Evolutionary conservation across 345 rosid species (phyloP).

Genomic region (Citrus hindsii): DNA sequence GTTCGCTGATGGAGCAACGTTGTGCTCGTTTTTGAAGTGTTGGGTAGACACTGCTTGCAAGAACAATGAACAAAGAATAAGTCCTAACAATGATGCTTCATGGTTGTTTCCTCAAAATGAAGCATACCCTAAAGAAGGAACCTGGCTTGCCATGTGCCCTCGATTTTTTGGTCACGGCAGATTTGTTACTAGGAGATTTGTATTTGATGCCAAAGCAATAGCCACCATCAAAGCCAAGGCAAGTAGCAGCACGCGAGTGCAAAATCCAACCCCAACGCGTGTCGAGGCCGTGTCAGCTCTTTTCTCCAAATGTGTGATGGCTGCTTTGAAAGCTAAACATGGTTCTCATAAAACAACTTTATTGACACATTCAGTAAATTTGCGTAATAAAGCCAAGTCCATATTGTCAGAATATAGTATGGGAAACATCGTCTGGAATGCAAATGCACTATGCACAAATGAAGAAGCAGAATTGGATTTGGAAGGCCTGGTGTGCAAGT

Average conservation of each 20-base stretch:
- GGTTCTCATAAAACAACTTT: conserved; percentile 27
- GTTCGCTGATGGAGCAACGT: too few relatives aligned
- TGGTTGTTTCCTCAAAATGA: too few relatives aligned
- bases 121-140: background rate
- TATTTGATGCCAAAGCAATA: conserved; percentile 34
- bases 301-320: conserved; percentile 37
- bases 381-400: conserved; percentile 26
- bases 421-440: conserved; percentile 41
- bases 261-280: conserved; percentile 42
- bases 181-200: conserved; percentile 34
- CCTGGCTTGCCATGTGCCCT: background rate
- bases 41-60: too few relatives aligned
- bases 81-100: too few relatives aligned
- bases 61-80: too few relatives aligned
- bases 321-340: conserved; percentile 20
- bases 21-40: too few relatives aligned
- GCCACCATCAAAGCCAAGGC: conserved; percentile 31
- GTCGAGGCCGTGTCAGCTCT: conserved; percentile 52
- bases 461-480: conserved; percentile 2
- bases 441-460: conserved; percentile 6
- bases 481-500: background rate
- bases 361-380: conserved; percentile 28
- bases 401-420: conserved; percentile 32
- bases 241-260: conserved; percentile 29
- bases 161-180: conserved; percentile 1